Conservation (phyloP, 805 yeast species). For the Yamadazyma philogaea region DNA sequence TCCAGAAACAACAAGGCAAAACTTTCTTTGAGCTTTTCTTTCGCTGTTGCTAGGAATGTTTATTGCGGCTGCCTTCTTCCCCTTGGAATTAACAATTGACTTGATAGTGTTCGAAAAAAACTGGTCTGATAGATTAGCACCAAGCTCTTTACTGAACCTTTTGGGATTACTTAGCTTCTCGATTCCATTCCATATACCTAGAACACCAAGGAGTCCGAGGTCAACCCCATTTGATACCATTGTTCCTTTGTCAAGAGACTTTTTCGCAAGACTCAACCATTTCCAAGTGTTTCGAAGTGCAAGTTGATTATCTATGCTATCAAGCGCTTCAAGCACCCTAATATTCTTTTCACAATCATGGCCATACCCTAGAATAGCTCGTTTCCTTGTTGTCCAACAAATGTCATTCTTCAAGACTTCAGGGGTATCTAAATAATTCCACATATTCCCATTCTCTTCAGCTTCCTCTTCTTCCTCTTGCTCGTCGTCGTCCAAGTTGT, state of each 20-base stretch:
- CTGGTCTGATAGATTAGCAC: conserved; percentile 28
- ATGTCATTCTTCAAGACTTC: conserved; percentile 68
- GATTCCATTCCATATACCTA: conserved; percentile 84
- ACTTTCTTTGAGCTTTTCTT: conserved; percentile 62
- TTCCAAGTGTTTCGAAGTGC: conserved; percentile 78
- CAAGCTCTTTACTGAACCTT: conserved; percentile 33
- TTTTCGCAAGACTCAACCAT: conserved; percentile 77
- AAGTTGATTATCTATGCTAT: conserved; percentile 49
- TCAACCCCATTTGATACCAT: conserved; percentile 72
- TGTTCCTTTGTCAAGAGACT: conserved; percentile 58
- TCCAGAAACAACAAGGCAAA: conserved; percentile 83
- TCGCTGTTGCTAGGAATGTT: conserved; percentile 45
- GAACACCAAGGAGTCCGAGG: conserved; percentile 82
- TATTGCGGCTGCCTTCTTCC: conserved; percentile 45
- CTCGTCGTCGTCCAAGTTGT: conserved; percentile 13
- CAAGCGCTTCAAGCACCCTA: conserved; percentile 51
- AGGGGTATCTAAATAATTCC: conserved; percentile 27
- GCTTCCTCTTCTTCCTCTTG: conserved; percentile 30
- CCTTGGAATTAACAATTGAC: conserved; percentile 48
- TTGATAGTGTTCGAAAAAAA: conserved; percentile 51
- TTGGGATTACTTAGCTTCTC: conserved; percentile 46
- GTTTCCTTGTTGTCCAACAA: conserved; percentile 61
- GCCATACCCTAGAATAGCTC: conserved; percentile 75
- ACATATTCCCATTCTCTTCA: conserved; percentile 23
- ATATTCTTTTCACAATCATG: conserved; percentile 64